Evolutionary conservation across 108 stramenopile species (phyloP), one percentile per base, ranked within the genome.

Genomic region (Cylindrotheca fusiformis): DNA sequence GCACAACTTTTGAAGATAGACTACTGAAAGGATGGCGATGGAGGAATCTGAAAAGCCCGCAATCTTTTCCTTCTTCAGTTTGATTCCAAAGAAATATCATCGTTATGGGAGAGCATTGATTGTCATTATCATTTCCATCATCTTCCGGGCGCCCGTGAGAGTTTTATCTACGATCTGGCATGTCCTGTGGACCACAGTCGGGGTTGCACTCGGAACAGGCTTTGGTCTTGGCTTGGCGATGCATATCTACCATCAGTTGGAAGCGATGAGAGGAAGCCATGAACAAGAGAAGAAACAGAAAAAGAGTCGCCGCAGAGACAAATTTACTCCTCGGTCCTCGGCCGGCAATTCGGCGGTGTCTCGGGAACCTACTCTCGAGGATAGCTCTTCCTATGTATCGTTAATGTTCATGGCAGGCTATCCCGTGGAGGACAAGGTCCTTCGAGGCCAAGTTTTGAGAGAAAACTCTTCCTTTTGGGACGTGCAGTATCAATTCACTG

Each of bases 141-240:
- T 66, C 12, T 46, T 55, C 4, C 41, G 30, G 26, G 65, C 65
- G 5, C 65, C 65, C 26, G 44, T 56, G 30, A 46, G 46, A 47
- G 53, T 73, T 17, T 21, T 60, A 22, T 12, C 61, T 24, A 20
- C 48, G 20, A 5, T 55, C 5, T 48, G 23, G 25, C 44, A 71
- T 18, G 10, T 71, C 1, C 27, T 76, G 29, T 60, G 75, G 29
- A 64, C 82, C 3, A 30, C 41, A 17, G 22, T 80, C 17, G 86
- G 83, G 5, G 59, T 71, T 8, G 52, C 84, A n/a, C 49, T 87
- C 12, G 87, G 91, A 0, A 58, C 87, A 27, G 91, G 81, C 12
- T 24, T 92, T 27, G 91, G 91, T 8, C 56, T 86, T 41, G 86
- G 91, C 3, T 71, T 88, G 56, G 87, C 87, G 8, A 64, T 74